Evolutionary conservation across 2,329 filamentous ascomycete species (phyloP).

Genomic region (Penicillium sp.): DNA sequence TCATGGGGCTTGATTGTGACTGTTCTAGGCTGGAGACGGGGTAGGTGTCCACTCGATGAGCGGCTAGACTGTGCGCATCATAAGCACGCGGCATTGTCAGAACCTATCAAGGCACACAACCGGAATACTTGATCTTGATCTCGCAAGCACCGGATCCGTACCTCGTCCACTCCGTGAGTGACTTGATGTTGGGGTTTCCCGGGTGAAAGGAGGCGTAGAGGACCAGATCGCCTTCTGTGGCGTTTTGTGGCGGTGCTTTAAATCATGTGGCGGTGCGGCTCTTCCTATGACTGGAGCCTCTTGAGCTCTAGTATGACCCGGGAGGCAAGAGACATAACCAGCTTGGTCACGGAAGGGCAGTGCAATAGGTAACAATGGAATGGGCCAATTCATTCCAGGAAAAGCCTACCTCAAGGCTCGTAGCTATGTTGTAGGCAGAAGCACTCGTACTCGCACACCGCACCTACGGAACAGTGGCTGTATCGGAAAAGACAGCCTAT

Average conservation of each 20-base stretch:
- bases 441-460: background rate
- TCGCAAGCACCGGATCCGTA: background rate
- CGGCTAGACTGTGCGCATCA: background rate
- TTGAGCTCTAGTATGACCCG: background rate
- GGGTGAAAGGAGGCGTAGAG: background rate
- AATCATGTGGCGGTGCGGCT: background rate
- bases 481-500: background rate
- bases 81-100: background rate
- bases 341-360: background rate
- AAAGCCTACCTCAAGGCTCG: background rate
- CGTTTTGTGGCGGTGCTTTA: slow-evolving; percentile 1
- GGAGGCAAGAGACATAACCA: background rate
- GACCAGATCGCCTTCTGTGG: slow-evolving; percentile 1
- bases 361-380: background rate
- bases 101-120: background rate
- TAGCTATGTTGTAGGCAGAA: background rate
- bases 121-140: no score
- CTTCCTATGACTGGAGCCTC: background rate
- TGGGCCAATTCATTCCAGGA: no score
- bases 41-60: slow-evolving; percentile 1
- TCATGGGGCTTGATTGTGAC: background rate
- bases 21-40: background rate
- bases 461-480: background rate
- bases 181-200: background rate
- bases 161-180: background rate